Evolutionary conservation across 2,329 filamentous ascomycete species (phyloP).

Genomic region (Calonectria pauciramosa): DNA sequence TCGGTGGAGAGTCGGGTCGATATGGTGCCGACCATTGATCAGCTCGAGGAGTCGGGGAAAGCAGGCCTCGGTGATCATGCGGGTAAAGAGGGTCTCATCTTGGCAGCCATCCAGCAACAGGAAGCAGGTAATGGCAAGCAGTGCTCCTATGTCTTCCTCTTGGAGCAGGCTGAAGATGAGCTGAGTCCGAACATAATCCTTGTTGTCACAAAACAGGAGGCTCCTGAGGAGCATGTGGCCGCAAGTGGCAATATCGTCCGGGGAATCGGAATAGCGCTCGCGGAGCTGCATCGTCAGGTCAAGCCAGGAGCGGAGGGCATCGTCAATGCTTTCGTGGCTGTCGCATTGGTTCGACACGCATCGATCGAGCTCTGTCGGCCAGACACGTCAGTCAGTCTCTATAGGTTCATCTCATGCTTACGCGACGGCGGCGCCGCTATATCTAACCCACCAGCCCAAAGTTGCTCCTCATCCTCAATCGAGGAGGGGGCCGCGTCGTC

Average conservation of each 20-base stretch:
- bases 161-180: slow-evolving; percentile 92
- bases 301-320: slow-evolving; percentile 87
- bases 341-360: slow-evolving; percentile 63
- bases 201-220: slow-evolving; percentile 79
- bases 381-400: slow-evolving; percentile 33
- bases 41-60: slow-evolving; percentile 89
- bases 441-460: slow-evolving; percentile 81
- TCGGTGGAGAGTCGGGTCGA: slow-evolving; percentile 81
- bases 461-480: slow-evolving; percentile 85
- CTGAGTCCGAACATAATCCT: slow-evolving; percentile 91
- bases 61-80: slow-evolving; percentile 88
- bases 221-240: slow-evolving; percentile 84
- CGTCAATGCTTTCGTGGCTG: slow-evolving; percentile 77
- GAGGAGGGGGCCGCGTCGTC: slow-evolving; percentile 70
- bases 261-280: slow-evolving; percentile 80
- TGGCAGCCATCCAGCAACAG: slow-evolving; percentile 88
- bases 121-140: slow-evolving; percentile 87
- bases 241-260: slow-evolving; percentile 85
- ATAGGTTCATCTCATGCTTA: slow-evolving; percentile 16
- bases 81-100: slow-evolving; percentile 83
- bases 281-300: slow-evolving; percentile 81
- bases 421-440: background rate
- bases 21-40: slow-evolving; percentile 75
- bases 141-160: slow-evolving; percentile 85
- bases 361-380: slow-evolving; percentile 60